phyloP scores from a whole-genome alignment of 371 early-diverging fungal genomes.

The Sporodiniella umbellata region DNA sequence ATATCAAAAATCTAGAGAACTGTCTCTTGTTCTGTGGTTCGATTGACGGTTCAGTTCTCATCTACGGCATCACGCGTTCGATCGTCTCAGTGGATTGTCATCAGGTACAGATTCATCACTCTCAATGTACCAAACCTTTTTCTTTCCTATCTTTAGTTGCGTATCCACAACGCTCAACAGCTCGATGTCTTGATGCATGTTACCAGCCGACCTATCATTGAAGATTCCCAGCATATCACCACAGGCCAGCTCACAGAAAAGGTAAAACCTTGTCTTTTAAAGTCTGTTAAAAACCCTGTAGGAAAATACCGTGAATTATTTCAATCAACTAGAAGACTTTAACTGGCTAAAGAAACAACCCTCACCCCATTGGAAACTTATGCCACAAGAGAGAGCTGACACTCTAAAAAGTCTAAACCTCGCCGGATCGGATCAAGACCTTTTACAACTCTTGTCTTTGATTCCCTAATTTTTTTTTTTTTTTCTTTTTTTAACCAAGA shows the following conservation, averaged over 20 bases:
- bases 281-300: too few species aligned
- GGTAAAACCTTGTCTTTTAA: too few species aligned
- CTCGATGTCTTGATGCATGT: slow-evolving; percentile 65
- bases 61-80: slow-evolving; percentile 59
- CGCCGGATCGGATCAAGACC: too few species aligned
- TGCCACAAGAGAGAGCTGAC: slow-evolving; percentile 12
- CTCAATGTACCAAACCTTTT: too few species aligned
- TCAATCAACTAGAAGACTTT: slow-evolving; percentile 75
- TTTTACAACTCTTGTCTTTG: not conserved
- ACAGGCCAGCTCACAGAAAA: slow-evolving; percentile 62
- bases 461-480: not conserved
- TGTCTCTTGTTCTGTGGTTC: slow-evolving; percentile 62
- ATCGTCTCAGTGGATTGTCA: slow-evolving; percentile 66
- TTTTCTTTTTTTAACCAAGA: not conserved
- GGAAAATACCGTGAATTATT: slow-evolving; percentile 33
- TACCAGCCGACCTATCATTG: slow-evolving; percentile 80
- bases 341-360: slow-evolving; percentile 79
- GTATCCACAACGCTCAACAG: slow-evolving; percentile 69
- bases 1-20: slow-evolving; percentile 60
- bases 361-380: slow-evolving; percentile 70
- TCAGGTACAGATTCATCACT: too few species aligned
- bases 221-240: slow-evolving; percentile 59
- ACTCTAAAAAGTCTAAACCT: not conserved
- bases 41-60: slow-evolving; percentile 66
- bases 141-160: slow-evolving; percentile 60